Percentiles rank a stretch among this genome's conserved stretches.
Conservation (phyloP, 2,329 filamentous ascomycete species). For the Podosphaera fusca region DNA sequence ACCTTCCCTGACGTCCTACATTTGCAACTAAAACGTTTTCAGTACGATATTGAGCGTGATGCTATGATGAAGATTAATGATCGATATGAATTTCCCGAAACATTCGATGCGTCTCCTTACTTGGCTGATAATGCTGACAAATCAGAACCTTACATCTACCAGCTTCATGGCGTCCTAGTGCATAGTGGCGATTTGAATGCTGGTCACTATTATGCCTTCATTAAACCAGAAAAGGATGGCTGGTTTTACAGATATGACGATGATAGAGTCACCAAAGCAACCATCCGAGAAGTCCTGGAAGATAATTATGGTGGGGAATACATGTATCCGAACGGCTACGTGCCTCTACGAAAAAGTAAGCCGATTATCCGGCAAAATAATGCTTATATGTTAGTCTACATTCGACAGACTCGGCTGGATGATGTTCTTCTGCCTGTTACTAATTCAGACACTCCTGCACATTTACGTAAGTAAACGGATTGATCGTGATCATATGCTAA, state of each 20-base stretch:
- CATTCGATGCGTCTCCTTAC: constrained; percentile 67
- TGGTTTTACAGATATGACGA: constrained; percentile 96
- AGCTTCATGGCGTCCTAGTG: constrained; percentile 83
- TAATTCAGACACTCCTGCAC: constrained; percentile 56
- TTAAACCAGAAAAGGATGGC: constrained; percentile 82
- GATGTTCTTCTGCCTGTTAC: constrained; percentile 55
- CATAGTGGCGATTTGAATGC: constrained; percentile 94
- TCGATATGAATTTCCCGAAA: constrained; percentile 69
- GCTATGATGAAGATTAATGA: constrained; percentile 99
- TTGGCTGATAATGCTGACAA: constrained; percentile 67
- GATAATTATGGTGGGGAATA: constrained; percentile 94
- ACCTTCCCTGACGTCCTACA: constrained; percentile 87
- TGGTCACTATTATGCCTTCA: constrained; percentile 92
- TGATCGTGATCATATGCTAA: constrained; percentile 9
- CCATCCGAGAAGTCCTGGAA: constrained; percentile 72
- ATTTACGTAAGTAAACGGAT: constrained; percentile 38
- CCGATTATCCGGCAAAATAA: constrained; percentile 48
- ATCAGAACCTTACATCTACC: constrained; percentile 77
- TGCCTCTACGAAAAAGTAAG: constrained; percentile 16
- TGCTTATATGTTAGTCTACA: constrained; percentile 98
- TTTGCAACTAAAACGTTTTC: constrained; percentile 87
- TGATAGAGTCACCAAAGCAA: constrained; percentile 87
- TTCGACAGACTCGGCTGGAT: constrained; percentile 68
- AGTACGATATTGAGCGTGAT: constrained; percentile 89
- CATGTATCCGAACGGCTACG: constrained; percentile 20